These are phyloP conservation scores for Haplosporangium sp. DNA, from an alignment of 371 early-diverging fungal species.

Conservation along the genomic window DNA sequence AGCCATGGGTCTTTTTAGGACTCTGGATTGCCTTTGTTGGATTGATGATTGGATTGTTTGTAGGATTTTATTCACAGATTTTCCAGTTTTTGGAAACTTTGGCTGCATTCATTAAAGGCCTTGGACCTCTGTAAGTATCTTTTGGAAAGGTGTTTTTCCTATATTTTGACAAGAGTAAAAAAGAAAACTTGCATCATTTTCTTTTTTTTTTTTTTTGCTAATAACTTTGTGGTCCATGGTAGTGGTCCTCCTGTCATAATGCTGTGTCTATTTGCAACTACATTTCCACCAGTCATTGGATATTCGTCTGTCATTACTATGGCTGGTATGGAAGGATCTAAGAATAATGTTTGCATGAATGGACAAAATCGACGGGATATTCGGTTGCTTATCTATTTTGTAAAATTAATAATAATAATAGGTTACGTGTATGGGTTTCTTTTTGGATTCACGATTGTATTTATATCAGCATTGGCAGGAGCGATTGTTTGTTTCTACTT, in stretches of 20 bases:
- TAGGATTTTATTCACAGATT: conserved; percentile 33
- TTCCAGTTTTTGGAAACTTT: conserved; percentile 28
- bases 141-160: too few species aligned
- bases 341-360: neutral
- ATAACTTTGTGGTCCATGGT: neutral
- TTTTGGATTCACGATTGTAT: conserved; percentile 70
- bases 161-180: too few species aligned
- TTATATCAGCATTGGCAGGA: conserved; percentile 69
- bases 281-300: conserved; percentile 78
- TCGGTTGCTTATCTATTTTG: too few species aligned
- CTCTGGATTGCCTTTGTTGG: conserved; percentile 32
- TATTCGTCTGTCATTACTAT: conserved; percentile 73
- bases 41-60: conserved; percentile 22
- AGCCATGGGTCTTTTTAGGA: conserved; percentile 31
- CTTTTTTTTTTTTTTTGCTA: neutral
- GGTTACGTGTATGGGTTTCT: conserved; percentile 77
- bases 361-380: neutral
- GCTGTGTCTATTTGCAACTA: conserved; percentile 60
- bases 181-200: too few species aligned
- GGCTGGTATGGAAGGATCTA: conserved; percentile 45
- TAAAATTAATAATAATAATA: neutral
- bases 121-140: conserved; percentile 34
- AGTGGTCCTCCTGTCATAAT: conserved; percentile 47
- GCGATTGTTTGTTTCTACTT: conserved; percentile 70
- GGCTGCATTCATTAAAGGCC: conserved; percentile 31